Percentiles rank a stretch among this genome's conserved stretches.
Conservation (phyloP, 208 protist species). For the Naegleria fowleri region DNA sequence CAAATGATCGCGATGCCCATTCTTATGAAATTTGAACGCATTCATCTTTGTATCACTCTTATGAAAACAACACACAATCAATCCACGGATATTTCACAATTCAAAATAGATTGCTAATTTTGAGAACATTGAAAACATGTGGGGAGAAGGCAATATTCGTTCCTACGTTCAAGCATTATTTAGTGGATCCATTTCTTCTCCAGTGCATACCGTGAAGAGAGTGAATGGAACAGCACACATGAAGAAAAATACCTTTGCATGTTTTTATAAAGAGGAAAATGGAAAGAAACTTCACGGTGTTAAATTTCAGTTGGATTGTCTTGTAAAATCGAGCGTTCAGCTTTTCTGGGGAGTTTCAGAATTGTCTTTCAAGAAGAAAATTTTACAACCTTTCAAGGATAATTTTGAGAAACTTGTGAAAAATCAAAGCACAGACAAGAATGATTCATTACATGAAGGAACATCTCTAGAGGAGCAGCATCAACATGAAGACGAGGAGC, state of each 20-base stretch:
- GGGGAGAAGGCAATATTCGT: constrained; percentile 11
- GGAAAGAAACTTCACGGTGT: background rate
- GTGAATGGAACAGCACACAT: background rate
- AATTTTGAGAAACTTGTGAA: background rate
- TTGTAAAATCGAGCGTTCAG: background rate
- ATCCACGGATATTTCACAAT: no score
- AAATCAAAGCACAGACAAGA: background rate
- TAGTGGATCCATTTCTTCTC: background rate
- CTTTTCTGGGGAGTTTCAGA: constrained; percentile 6
- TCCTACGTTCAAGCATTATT: constrained; percentile 16
- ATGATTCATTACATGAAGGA: background rate
- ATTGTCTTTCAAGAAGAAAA: background rate
- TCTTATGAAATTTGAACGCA: no score
- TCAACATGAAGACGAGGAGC: background rate
- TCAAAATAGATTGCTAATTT: constrained; percentile 7
- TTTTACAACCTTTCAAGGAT: constrained; percentile 10
- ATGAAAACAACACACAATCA: no score
- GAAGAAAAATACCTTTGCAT: background rate
- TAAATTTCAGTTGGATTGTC: background rate
- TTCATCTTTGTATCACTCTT: no score
- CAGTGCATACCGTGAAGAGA: background rate
- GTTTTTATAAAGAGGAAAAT: background rate
- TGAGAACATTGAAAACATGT: constrained; percentile 1
- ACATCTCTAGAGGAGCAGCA: background rate
- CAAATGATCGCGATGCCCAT: no score